phyloP scores from a whole-genome alignment of 257 asterid genomes.

The Forsythia suspensa region DNA sequence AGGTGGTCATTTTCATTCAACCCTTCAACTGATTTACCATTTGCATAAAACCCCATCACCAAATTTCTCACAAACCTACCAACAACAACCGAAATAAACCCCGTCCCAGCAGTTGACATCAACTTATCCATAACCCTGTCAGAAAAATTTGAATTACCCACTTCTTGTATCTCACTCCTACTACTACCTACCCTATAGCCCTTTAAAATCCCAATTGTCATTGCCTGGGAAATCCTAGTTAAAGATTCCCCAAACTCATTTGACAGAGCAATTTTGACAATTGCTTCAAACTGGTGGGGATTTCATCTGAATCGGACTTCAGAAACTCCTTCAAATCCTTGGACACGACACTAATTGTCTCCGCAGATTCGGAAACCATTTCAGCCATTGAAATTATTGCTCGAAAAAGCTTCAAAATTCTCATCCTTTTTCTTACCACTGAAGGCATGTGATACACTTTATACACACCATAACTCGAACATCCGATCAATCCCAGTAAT shows the following conservation, averaged over 20 bases:
- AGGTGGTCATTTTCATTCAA: constrained; percentile 31
- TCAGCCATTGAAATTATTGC: constrained; percentile 73
- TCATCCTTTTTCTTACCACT: constrained; percentile 61
- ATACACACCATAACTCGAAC: constrained; percentile 78
- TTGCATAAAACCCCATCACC: constrained; percentile 63
- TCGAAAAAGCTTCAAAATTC: constrained; percentile 51
- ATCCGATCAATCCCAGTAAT: constrained; percentile 62
- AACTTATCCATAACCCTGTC: constrained; percentile 70
- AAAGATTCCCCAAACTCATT: constrained; percentile 59
- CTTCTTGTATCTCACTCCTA: constrained; percentile 38
- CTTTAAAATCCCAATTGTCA: constrained; percentile 67
- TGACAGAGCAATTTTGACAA: constrained; percentile 72
- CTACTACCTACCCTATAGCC: constrained; percentile 48
- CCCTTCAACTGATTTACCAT: constrained; percentile 34
- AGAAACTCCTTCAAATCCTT: constrained; percentile 89
- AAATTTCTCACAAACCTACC: constrained; percentile 91
- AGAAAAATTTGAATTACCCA: constrained; percentile 33
- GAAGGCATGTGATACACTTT: constrained; percentile 68
- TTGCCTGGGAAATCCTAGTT: constrained; percentile 50
- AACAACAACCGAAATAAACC: constrained; percentile 70
- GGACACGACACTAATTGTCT: constrained; percentile 58
- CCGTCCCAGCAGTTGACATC: constrained; percentile 78
- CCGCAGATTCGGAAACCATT: constrained; percentile 75
- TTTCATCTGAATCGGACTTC: constrained; percentile 74
- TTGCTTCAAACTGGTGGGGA: constrained; percentile 87